Evolutionary conservation across 2,329 filamentous ascomycete species (phyloP), one percentile per base, ranked within the genome.

Genomic region (Verticillium klebahnii): DNA sequence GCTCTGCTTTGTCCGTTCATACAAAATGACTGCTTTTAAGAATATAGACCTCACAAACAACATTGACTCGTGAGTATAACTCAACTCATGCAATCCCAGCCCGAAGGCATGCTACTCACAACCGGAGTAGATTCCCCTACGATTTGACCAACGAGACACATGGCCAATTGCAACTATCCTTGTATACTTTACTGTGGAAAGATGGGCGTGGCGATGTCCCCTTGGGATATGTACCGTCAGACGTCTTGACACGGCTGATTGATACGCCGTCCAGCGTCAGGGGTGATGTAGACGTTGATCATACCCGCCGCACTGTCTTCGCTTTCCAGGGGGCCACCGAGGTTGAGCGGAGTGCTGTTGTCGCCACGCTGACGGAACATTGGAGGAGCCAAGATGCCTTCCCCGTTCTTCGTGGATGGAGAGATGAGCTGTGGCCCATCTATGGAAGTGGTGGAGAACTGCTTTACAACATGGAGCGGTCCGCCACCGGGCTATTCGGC

Each of bases 371-470:
- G 5, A 81, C 89, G 39, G 72, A 79, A 1, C 85, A 89, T 67
- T 91, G 93, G 82, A 87, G 89, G 19, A 78, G 84, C n/a, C 82
- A 84, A n/a, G 78, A 83, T 7, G 85, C 85, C 1, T 98, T 98
- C 72, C 79, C 85, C 45, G 81, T 96, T 1, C 81, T 98, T 17
- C 79, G 80, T 19, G 90, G 90, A 63, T 97, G 93, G 93, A 84
- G 92, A 52, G 79, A 91, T 69, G 93, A 97, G 75, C 76, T 87
- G 17, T 96, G 92, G 78, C 89, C 92, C 0, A 85, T 96, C 8
- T 95, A 92, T 69, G 85, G 83, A 1, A 84, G 82, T 15, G 83
- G 84, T 36, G 80, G 83, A 37, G 81, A 85, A 64, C 71, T 91
- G 9, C 76, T 94, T 3, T 89, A 91, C 72, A 89, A 84, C 72